Percentiles rank a stretch among this genome's conserved stretches.
Evolutionary conservation across 352 stramenopile species (phyloP).

Genomic region (Blastocystis sp.): DNA sequence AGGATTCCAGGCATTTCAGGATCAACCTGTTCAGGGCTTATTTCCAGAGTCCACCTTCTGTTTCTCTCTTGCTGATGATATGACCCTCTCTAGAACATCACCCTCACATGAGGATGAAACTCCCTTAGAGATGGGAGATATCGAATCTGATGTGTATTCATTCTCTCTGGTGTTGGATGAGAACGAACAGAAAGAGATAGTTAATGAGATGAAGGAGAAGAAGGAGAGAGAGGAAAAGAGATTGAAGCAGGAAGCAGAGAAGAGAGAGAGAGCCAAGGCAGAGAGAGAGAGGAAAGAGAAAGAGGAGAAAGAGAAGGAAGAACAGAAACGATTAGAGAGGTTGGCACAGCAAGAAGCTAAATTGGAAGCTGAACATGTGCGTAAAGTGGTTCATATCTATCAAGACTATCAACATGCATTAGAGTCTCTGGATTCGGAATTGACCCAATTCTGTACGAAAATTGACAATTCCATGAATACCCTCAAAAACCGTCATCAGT

Average conservation of each 20-base stretch:
- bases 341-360: background rate
- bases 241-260: background rate
- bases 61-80: background rate
- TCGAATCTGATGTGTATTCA: too few relatives aligned
- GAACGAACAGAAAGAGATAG: background rate
- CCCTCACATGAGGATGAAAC: too few relatives aligned
- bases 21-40: background rate
- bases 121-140: too few relatives aligned
- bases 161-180: too few relatives aligned
- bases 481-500: too few relatives aligned
- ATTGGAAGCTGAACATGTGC: background rate
- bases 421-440: too few relatives aligned
- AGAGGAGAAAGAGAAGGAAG: conserved; percentile 15
- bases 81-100: too few relatives aligned
- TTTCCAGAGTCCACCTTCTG: background rate
- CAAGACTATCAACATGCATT: too few relatives aligned
- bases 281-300: background rate
- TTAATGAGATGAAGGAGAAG: background rate
- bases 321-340: background rate
- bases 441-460: too few relatives aligned
- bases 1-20: background rate
- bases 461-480: too few relatives aligned
- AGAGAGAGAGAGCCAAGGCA: background rate
- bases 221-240: background rate
- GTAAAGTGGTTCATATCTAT: background rate